phyloP scores from a whole-genome alignment of 306 rosid species.

The Malus orientalis region DNA sequence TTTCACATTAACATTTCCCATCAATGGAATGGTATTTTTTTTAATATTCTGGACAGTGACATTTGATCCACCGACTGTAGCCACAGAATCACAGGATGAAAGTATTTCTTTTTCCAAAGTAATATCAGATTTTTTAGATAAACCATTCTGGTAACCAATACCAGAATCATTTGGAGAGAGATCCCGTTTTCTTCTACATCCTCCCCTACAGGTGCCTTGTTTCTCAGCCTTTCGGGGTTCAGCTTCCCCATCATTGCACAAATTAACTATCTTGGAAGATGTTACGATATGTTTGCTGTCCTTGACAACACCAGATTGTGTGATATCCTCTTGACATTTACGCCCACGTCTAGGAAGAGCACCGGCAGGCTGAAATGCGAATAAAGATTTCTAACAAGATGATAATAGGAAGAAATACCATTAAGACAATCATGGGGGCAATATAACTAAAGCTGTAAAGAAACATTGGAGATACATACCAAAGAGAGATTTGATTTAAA shows the following conservation, averaged over 20 bases:
- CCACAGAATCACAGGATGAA: slow-evolving; percentile 52
- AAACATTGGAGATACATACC: slow-evolving; percentile 31
- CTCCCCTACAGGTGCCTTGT: slow-evolving; percentile 26
- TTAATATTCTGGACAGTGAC: slow-evolving; percentile 30
- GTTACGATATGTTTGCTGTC: slow-evolving; percentile 18
- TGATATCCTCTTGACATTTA: slow-evolving; percentile 40
- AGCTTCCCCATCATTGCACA: slow-evolving; percentile 16
- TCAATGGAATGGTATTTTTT: slow-evolving; percentile 23
- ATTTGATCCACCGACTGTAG: slow-evolving; percentile 30
- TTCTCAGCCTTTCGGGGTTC: slow-evolving; percentile 30
- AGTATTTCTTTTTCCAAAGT: slow-evolving; percentile 28
- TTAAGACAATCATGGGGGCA: neutral
- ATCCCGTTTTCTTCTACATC: slow-evolving; percentile 33
- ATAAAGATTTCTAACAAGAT: neutral
- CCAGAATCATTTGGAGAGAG: slow-evolving; percentile 39
- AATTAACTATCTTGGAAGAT: slow-evolving; percentile 35
- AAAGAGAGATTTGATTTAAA: slow-evolving; percentile 34
- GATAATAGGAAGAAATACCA: neutral
- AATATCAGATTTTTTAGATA: slow-evolving; percentile 25
- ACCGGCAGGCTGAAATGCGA: slow-evolving; percentile 39
- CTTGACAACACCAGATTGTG: slow-evolving; percentile 20
- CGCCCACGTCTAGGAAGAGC: slow-evolving; percentile 31
- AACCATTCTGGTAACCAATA: slow-evolving; percentile 24
- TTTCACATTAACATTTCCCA: slow-evolving; percentile 30
- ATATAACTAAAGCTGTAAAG: slow-evolving; percentile 8